Evolutionary conservation across 305 asterid species (phyloP).

Genomic region (Euphrasia arctica): DNA sequence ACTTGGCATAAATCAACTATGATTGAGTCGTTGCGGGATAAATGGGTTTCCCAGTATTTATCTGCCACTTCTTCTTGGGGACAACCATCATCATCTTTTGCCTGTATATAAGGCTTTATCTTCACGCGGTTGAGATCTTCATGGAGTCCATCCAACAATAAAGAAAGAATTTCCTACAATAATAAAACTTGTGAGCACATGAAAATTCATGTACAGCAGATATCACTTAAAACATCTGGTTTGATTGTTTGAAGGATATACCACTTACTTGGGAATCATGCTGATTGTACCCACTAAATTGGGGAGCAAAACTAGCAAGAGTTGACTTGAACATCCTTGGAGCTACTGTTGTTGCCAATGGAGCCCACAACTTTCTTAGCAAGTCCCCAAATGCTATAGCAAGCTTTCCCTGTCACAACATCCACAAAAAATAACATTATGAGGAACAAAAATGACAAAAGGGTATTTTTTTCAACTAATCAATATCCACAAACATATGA

Average conservation of each 20-base stretch:
- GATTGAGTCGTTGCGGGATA: conserved; percentile 68
- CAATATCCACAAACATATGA: conserved; percentile 5
- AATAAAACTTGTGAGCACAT: conserved; percentile 10
- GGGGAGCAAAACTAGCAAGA: conserved; percentile 65
- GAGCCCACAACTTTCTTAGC: conserved; percentile 72
- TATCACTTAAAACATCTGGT: conserved; percentile 16
- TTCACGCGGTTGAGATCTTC: conserved; percentile 89
- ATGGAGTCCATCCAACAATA: conserved; percentile 81
- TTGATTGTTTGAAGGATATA: conserved; percentile 21
- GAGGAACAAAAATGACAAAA: background rate
- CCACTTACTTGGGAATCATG: conserved; percentile 80
- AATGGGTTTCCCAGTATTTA: conserved; percentile 74
- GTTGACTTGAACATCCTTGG: conserved; percentile 65
- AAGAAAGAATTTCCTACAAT: conserved; percentile 70
- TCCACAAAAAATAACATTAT: background rate
- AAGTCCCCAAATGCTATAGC: conserved; percentile 76
- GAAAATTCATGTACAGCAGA: conserved; percentile 16
- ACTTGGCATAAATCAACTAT: conserved; percentile 77
- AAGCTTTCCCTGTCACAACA: conserved; percentile 67
- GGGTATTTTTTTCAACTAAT: background rate
- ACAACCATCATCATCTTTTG: conserved; percentile 52
- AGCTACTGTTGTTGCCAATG: conserved; percentile 46
- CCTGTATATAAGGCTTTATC: conserved; percentile 55
- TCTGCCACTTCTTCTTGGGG: conserved; percentile 76
- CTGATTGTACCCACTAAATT: conserved; percentile 67